Conservation (phyloP, 1,284 basidiomycete species). For the Wolfiporia cocos region DNA sequence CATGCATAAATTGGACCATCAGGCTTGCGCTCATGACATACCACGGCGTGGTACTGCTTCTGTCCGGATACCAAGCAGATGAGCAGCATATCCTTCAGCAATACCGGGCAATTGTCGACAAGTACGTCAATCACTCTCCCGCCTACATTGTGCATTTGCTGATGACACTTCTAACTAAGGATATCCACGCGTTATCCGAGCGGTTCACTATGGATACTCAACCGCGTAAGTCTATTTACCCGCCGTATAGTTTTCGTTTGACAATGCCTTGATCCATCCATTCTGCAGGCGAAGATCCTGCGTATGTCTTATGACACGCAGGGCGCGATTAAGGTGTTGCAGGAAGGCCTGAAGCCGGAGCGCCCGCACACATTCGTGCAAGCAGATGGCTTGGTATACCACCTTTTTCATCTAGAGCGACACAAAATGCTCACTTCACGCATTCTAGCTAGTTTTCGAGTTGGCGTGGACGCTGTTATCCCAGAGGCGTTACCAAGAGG, state of each 20-base stretch:
- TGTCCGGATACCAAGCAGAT: constrained; percentile 70
- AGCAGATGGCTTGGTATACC: constrained; percentile 56
- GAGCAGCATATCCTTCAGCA: constrained; percentile 57
- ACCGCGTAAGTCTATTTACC: constrained; percentile 40
- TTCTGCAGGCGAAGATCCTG: constrained; percentile 59
- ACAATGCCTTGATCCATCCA: neutral
- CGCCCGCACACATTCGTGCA: constrained; percentile 53
- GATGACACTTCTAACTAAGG: constrained; percentile 20
- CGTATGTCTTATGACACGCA: constrained; percentile 62
- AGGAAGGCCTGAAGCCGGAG: constrained; percentile 49
- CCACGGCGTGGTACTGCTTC: constrained; percentile 60
- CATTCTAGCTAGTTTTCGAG: constrained; percentile 60
- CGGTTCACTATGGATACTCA: constrained; percentile 72
- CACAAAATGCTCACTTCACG: neutral
- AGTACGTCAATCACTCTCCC: constrained; percentile 28
- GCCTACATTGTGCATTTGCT: constrained; percentile 2
- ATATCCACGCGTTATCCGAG: constrained; percentile 55
- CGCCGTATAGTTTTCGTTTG: neutral
- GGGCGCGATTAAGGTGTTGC: constrained; percentile 56
- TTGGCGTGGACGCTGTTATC: constrained; percentile 70
- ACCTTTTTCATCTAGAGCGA: neutral
- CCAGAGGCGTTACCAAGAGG: constrained; percentile 58
- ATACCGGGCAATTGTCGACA: constrained; percentile 56
- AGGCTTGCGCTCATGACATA: constrained; percentile 80
- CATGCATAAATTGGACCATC: too few relatives aligned